Evolutionary conservation across 768 basidiomycete species (phyloP).

Genomic region (Dendrothele bispora): DNA sequence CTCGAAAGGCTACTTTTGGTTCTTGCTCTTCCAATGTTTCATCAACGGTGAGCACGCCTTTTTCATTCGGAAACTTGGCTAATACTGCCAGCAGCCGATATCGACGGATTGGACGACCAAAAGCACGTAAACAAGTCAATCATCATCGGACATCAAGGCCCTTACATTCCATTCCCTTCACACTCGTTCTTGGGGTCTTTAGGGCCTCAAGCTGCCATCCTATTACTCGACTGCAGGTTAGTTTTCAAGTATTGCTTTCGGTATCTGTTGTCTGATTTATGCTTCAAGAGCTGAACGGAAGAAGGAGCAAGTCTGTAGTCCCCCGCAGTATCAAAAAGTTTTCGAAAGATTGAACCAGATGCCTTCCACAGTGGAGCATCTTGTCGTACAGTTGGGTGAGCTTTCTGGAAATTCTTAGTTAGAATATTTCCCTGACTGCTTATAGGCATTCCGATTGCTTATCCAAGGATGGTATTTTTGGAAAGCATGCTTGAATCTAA

Average conservation of each 20-base stretch:
- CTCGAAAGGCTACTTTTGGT: constrained; percentile 86
- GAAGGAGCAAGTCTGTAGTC: constrained; percentile 79
- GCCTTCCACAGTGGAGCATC: constrained; percentile 72
- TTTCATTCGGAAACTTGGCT: constrained; percentile 7
- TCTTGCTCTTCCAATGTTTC: constrained; percentile 92
- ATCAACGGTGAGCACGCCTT: constrained; percentile 58
- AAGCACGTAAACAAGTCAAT: constrained; percentile 68
- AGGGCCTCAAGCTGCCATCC: constrained; percentile 73
- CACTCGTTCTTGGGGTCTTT: constrained; percentile 83
- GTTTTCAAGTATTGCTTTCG: too few relatives aligned
- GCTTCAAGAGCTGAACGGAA: constrained; percentile 75
- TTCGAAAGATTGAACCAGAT: constrained; percentile 63
- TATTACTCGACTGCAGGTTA: constrained; percentile 82
- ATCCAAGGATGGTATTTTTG: constrained; percentile 91
- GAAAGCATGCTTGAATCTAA: constrained; percentile 78
- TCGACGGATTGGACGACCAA: constrained; percentile 72
- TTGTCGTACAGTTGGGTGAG: constrained; percentile 78
- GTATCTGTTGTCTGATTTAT: constrained; percentile 1
- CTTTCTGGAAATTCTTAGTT: constrained; percentile 1
- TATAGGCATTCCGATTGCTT: constrained; percentile 78
- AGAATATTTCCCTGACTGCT: background rate
- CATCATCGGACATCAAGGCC: constrained; percentile 74
- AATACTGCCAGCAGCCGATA: constrained; percentile 44
- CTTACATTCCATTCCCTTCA: constrained; percentile 76
- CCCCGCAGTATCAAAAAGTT: constrained; percentile 66